Conservation (phyloP, 2,329 filamentous ascomycete genomes). For the Beauveria scarabaeidicola region DNA sequence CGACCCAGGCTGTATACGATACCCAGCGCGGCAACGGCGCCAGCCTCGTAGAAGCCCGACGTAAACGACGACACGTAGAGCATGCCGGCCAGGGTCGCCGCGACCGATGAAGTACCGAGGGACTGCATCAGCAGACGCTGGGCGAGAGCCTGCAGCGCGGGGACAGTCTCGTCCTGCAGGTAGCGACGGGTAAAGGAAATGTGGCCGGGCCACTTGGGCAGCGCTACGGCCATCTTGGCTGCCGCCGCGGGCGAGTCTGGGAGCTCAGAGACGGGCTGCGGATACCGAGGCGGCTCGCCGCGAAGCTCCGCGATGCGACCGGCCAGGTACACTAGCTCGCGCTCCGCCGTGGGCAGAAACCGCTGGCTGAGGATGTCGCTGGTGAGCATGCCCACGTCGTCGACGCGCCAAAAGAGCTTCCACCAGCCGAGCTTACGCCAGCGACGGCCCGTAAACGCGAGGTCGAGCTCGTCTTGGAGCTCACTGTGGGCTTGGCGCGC, state of each 20-base stretch:
- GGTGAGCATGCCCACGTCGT: conserved; percentile 80
- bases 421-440: conserved; percentile 87
- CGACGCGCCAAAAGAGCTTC: conserved; percentile 91
- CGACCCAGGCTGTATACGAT: conserved; percentile 49
- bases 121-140: conserved; percentile 70
- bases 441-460: conserved; percentile 63
- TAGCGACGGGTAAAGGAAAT: conserved; percentile 64
- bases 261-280: conserved; percentile 25
- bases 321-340: conserved; percentile 71
- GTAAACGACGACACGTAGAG: conserved; percentile 49
- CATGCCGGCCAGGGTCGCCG: conserved; percentile 44
- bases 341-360: conserved; percentile 73
- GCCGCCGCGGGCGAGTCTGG: not conserved
- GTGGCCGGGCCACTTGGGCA: conserved; percentile 61
- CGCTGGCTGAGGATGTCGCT: conserved; percentile 66
- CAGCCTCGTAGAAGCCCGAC: conserved; percentile 50
- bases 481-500: conserved; percentile 74
- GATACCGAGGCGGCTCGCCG: conserved; percentile 22
- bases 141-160: conserved; percentile 62
- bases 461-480: conserved; percentile 68
- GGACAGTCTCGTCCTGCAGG: conserved; percentile 57
- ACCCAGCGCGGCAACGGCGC: conserved; percentile 53
- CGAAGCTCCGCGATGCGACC: conserved; percentile 58
- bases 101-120: conserved; percentile 60
- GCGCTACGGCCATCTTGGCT: conserved; percentile 10